phyloP scores from a whole-genome alignment of 257 asterid genomes.

The Solanum chaucha region DNA sequence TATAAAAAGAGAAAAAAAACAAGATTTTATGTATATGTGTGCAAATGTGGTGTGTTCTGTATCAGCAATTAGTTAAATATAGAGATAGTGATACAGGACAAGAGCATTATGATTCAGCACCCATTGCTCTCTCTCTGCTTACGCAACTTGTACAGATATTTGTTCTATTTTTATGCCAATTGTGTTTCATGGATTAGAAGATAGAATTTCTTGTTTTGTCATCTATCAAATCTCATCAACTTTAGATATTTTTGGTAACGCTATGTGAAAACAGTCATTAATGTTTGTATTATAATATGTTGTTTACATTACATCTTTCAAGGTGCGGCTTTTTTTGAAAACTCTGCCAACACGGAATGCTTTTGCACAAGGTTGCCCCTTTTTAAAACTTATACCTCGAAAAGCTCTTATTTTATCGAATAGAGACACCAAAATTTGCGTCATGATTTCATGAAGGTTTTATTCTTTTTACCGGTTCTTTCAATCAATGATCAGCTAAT shows the following conservation, averaged over 20 bases:
- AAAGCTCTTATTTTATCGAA: neutral
- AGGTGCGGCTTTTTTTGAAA: neutral
- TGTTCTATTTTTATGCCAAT: neutral
- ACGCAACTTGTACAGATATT: constrained; percentile 3
- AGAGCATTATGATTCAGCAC: constrained; percentile 5
- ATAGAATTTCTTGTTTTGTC: neutral
- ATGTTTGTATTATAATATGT: neutral
- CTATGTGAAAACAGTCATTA: neutral
- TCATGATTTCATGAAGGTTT: neutral
- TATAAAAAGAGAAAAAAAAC: neutral
- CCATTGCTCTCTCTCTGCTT: neutral
- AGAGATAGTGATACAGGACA: neutral
- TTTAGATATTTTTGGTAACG: neutral
- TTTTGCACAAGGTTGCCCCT: neutral
- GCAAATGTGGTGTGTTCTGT: constrained; percentile 6
- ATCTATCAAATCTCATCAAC: neutral
- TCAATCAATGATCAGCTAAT: neutral
- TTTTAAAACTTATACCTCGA: neutral
- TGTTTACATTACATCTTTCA: neutral
- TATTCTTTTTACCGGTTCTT: neutral
- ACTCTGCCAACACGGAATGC: neutral
- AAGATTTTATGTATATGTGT: neutral
- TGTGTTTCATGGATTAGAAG: neutral
- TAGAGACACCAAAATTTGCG: neutral
- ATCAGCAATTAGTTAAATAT: neutral